These are phyloP conservation scores for Colletotrichum lindemuthianum DNA, from an alignment of 2,329 filamentous ascomycete species.

Conservation along the genomic window DNA sequence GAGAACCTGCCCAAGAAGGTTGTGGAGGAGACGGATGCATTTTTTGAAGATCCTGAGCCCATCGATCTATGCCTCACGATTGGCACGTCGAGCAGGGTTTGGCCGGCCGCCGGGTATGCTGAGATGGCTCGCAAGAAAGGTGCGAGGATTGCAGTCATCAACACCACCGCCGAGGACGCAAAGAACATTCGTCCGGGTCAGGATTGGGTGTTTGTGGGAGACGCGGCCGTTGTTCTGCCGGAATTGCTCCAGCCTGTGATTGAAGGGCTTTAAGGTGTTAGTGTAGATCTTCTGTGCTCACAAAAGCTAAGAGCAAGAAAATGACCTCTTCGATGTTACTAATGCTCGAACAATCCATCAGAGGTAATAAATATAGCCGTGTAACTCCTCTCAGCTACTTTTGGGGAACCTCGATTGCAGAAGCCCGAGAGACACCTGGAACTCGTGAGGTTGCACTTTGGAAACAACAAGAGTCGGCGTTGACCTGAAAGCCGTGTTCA, in stretches of 20 bases:
- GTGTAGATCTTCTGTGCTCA: too few species aligned
- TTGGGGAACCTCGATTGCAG: too few species aligned
- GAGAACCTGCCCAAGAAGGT: constrained; percentile 65
- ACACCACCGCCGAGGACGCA: constrained; percentile 60
- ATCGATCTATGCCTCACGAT: constrained; percentile 75
- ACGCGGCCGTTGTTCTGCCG: constrained; percentile 30
- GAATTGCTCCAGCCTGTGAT: constrained; percentile 32
- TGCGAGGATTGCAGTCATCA: constrained; percentile 70
- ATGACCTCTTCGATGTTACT: too few species aligned
- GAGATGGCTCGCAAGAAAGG: constrained; percentile 63
- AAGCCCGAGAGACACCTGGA: too few species aligned
- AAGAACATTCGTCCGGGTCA: constrained; percentile 9
- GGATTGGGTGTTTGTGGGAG: constrained; percentile 37
- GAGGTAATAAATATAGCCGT: too few species aligned
- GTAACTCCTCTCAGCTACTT: too few species aligned
- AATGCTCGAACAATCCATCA: too few species aligned
- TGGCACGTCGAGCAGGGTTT: constrained; percentile 71
- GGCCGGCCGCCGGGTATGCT: constrained; percentile 72
- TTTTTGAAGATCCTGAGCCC: constrained; percentile 53
- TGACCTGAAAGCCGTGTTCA: too few species aligned
- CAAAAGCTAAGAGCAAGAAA: too few species aligned
- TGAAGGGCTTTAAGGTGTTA: not conserved
- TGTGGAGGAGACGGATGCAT: constrained; percentile 61
- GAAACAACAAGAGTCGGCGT: too few species aligned
- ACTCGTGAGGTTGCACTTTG: too few species aligned